Percentiles rank a stretch among this genome's conserved stretches.
Conservation (phyloP, 139 green algal species). For the Marvania coccoides region DNA sequence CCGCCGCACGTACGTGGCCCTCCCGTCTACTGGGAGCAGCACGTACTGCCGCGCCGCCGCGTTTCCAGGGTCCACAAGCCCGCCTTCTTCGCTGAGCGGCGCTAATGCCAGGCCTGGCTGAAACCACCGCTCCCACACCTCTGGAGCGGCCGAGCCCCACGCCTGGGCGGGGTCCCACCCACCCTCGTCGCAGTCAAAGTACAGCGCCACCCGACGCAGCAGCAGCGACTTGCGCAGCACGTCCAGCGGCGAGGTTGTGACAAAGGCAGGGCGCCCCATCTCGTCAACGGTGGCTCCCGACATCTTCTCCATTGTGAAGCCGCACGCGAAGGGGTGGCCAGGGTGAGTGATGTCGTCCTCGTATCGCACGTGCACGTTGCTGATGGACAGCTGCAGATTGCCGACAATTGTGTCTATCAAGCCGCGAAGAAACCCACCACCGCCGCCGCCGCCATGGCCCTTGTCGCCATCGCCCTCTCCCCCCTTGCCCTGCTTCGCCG, state of each 20-base stretch:
- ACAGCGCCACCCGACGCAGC: conserved; percentile 56
- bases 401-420: conserved; percentile 77
- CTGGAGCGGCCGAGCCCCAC: conserved; percentile 42
- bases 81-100: neutral
- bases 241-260: conserved; percentile 59
- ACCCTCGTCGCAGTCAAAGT: conserved; percentile 68
- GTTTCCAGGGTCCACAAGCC: neutral
- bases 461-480: neutral
- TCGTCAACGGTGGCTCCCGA: conserved; percentile 81
- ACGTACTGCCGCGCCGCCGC: conserved; percentile 39
- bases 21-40: conserved; percentile 54
- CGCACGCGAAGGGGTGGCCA: conserved; percentile 51
- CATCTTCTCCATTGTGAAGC: conserved; percentile 71
- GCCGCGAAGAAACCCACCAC: conserved; percentile 40
- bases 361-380: conserved; percentile 86
- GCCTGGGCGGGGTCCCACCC: conserved; percentile 29
- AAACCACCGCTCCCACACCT: conserved; percentile 72
- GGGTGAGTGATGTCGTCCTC: conserved; percentile 44
- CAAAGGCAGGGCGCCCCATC: conserved; percentile 63
- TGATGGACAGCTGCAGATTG: conserved; percentile 83
- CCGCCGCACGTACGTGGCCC: conserved; percentile 48
- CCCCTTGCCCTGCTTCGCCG: neutral
- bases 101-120: conserved; percentile 28
- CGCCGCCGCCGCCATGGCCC: neutral
- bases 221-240: conserved; percentile 74